Base-by-base conservation (phyloP, 768 basidiomycete genomes). In the Suillus sp. region DNA sequence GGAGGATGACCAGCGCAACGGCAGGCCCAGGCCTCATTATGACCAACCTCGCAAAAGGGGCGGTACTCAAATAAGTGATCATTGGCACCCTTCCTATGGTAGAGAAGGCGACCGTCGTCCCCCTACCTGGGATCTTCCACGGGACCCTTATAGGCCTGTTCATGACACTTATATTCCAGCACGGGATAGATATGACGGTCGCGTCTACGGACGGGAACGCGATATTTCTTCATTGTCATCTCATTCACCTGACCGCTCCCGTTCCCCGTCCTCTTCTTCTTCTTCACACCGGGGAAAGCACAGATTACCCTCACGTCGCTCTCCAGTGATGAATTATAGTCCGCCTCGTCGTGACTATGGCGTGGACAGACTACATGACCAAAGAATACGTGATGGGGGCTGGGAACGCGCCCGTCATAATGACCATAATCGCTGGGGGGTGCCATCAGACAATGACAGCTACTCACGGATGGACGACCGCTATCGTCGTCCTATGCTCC, bases 221-320 rank as follows among this genome's bases (percentile, higher is more conserved):
- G 64, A 47, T 25, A 62, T 50, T 57, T 64, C 62, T 66, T 73
- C 55, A 63, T 64, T 51, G 38, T 45, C 73, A 64, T 64, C 74
- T 64, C 62, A 75, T 57, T 73, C 78, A 35, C 71, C 65, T 59
- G 71, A 69, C 47, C 78, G 72, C 61, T 80, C 84, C 27, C 80
- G 73, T 50, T 79, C 84, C 1, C 77, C 70, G 16, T 77, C 78
- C 9, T 75, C 80, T 1, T 72, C 76, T 10, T 74, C 73, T 7
- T 71, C 74, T 47, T 71, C 69, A 62, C 75, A 75, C 47, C 74
- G 76, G 37, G 67, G 64, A 20, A 74, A 75, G 50, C 74, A 74
- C 59, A 66, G 74, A 60, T 66, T 75, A 38, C 74, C 82, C 18
- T 75, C 82, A 13, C 69, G 72, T 40, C 76, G 75, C n/a, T 78